phyloP scores from a whole-genome alignment of 805 yeast species.

The Maudiozyma pseudohumilis region DNA sequence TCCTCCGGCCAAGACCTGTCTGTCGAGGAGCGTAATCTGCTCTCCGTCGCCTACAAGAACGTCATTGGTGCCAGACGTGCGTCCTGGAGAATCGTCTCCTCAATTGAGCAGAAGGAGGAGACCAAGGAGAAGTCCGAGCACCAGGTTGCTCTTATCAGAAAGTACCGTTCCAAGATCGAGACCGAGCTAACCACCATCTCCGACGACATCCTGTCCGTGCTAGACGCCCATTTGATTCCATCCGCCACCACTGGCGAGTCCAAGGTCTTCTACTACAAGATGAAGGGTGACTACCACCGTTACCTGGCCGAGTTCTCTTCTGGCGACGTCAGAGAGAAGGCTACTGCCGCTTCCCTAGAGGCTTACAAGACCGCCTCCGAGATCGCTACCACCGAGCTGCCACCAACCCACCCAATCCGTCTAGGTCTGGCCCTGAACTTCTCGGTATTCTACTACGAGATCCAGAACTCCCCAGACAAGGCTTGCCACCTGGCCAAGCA shows the following conservation, averaged over 20 bases:
- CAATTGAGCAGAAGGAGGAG: slow-evolving; percentile 97
- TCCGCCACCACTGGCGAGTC: slow-evolving; percentile 95
- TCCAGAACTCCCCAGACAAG: slow-evolving; percentile 94
- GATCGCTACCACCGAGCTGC: slow-evolving; percentile 91
- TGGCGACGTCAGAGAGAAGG: slow-evolving; percentile 83
- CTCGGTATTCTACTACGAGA: slow-evolving; percentile 96
- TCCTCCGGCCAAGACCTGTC: slow-evolving; percentile 90
- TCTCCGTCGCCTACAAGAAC: slow-evolving; percentile 95
- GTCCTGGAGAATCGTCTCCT: slow-evolving; percentile 97
- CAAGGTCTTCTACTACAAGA: slow-evolving; percentile 94
- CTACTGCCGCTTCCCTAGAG: slow-evolving; percentile 86
- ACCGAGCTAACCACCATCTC: slow-evolving; percentile 85
- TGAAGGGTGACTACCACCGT: slow-evolving; percentile 99
- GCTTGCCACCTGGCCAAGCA: slow-evolving; percentile 98
- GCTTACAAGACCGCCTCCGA: slow-evolving; percentile 94
- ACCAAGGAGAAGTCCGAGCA: slow-evolving; percentile 78
- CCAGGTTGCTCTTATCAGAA: slow-evolving; percentile 83
- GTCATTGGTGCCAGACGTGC: slow-evolving; percentile 99
- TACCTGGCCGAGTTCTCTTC: slow-evolving; percentile 94
- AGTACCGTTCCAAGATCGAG: slow-evolving; percentile 92
- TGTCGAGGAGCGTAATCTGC: slow-evolving; percentile 94
- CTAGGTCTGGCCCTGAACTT: slow-evolving; percentile 95
- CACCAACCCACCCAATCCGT: slow-evolving; percentile 98
- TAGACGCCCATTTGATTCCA: slow-evolving; percentile 84
- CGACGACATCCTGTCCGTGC: slow-evolving; percentile 82